Base-by-base conservation (phyloP, 2,329 filamentous ascomycete genomes). In the Venturiaceae sp. region DNA sequence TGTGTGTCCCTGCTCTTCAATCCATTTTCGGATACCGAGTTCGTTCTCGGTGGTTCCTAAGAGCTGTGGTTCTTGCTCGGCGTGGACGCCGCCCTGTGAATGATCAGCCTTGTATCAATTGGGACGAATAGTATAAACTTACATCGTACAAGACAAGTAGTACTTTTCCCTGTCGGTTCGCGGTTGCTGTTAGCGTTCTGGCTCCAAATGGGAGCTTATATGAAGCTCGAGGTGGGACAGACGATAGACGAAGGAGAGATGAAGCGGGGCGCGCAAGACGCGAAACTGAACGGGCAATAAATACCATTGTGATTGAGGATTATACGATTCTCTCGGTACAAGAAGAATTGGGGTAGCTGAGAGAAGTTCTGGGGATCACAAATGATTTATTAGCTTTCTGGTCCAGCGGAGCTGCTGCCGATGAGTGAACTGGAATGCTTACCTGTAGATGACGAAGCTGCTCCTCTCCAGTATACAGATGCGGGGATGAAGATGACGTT, bases 31-130 rank as follows among this genome's bases (percentile, higher is more conserved):
- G 72, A 99, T 81, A 67, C 94, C 94, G 62, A 99, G 90, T 83
- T 99, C 94, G 76, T 97, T 97, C 83, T 99, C 90, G 53, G 91
- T 96, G 63, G 94, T 96, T 70, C 94, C 94, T 69, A 96, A 85
- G 67, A 99, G 83, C 69, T 83, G 83, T 64, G 92, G 91, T 73
- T 95, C 90, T 71, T 96, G 82, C 76, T 88, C 79, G 78, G 92
- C 91, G 80, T 96, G 90, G 79, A 90, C 80, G 72, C 84, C 83
- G 74, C 91, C 83, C 83, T 85, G 61, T 44, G 44, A 55, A 16
- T n/a, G 9, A 36, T 57, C 28, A 59, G 53, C 16, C 14, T 13
- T 5, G 28, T 2, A 14, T 39, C 28, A 36, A 58, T 28, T n/a
- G 55, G 30, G 53, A 16, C 9, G 55, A 41, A 46, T 41, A 14